Conservation (phyloP, 306 rosid genomes). For the Fragaria nilgerrensis region DNA sequence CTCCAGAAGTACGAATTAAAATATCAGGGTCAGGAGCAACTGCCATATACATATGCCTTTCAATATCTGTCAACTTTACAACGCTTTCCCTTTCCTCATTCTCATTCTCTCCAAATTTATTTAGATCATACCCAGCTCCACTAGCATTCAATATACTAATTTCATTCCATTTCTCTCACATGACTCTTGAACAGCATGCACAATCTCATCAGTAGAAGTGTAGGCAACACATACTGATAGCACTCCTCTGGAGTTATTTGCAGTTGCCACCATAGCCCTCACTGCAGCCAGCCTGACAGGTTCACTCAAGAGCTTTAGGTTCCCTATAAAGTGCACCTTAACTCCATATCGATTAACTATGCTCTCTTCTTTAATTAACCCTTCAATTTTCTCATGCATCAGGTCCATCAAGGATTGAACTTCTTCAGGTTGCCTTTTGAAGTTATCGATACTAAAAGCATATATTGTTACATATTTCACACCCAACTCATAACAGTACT, state of each 20-base stretch:
- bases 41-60: conserved; percentile 37
- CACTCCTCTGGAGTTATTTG: conserved; percentile 29
- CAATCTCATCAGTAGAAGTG: conserved; percentile 45
- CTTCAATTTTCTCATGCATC: conserved; percentile 42
- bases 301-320: conserved; percentile 36
- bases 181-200: conserved; percentile 38
- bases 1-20: conserved; percentile 45
- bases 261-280: conserved; percentile 40
- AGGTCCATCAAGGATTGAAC: conserved; percentile 41
- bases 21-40: conserved; percentile 40
- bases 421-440: conserved; percentile 37
- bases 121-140: conserved; percentile 22
- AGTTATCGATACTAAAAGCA: conserved; percentile 44
- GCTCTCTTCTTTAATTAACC: conserved; percentile 32
- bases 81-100: conserved; percentile 24
- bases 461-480: conserved; percentile 37
- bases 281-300: conserved; percentile 38
- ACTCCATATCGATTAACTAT: conserved; percentile 30
- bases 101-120: conserved; percentile 15
- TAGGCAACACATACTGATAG: conserved; percentile 46
- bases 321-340: conserved; percentile 36
- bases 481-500: conserved; percentile 36
- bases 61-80: conserved; percentile 36
- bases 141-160: conserved; percentile 20
- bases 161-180: conserved; percentile 40